Conservation (phyloP, 202 grass and related monocot genomes). For the Panicum hallii region DNA sequence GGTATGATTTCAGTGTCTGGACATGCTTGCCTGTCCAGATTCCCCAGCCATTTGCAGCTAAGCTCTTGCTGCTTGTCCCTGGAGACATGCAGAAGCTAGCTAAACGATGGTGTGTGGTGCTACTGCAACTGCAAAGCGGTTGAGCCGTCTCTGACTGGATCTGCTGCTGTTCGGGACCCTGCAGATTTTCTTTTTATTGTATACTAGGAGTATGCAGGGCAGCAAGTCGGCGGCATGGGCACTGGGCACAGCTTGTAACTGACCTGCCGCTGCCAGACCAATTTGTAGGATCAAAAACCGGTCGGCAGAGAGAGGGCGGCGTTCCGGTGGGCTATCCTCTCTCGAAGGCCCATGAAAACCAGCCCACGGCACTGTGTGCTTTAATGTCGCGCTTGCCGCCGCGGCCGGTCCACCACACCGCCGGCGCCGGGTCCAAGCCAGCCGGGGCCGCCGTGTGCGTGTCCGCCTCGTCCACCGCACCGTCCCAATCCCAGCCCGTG, state of each 20-base stretch:
- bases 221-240: not conserved
- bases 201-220: not conserved
- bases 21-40: not conserved
- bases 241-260: not conserved
- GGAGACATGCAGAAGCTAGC: not conserved
- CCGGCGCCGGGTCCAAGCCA: too few species aligned
- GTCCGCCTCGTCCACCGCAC: constrained; percentile 3
- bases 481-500: not conserved
- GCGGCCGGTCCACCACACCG: not conserved
- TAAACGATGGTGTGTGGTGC: not conserved
- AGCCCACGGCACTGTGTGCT: not conserved
- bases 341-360: not conserved
- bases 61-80: not conserved
- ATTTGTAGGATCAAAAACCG: not conserved
- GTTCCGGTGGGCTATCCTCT: constrained; percentile 16
- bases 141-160: not conserved
- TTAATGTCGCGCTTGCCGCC: too few species aligned
- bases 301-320: not conserved
- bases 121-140: not conserved
- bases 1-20: not conserved
- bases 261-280: not conserved
- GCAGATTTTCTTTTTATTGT: too few species aligned
- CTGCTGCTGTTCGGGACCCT: not conserved
- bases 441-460: not conserved
- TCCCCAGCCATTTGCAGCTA: not conserved